A percentile compares a stretch with the other conserved stretches of the same genome.
phyloP scores from a whole-genome alignment of 176 grass and related monocot genomes.

The Puya raimondii region DNA sequence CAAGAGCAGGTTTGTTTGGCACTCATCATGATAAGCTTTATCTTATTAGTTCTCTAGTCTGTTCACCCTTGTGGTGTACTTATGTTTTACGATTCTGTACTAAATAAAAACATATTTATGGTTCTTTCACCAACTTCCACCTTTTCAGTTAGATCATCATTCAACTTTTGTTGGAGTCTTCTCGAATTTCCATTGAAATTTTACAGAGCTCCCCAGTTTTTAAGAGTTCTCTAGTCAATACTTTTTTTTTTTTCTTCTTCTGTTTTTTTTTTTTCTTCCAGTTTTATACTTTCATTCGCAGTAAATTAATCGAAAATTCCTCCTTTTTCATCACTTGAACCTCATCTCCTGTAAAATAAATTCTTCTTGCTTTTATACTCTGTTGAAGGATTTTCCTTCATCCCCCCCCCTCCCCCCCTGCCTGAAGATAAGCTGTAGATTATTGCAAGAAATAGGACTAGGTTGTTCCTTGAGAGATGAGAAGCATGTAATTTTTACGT shows the following conservation, averaged over 20 bases:
- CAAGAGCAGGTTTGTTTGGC: conserved; percentile 53
- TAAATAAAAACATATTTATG: no score
- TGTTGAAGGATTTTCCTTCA: not conserved
- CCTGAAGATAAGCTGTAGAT: no score
- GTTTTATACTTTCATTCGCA: not conserved
- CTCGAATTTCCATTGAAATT: not conserved
- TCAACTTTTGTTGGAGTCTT: not conserved
- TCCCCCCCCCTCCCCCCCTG: no score
- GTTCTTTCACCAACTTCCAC: not conserved
- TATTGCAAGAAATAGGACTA: no score
- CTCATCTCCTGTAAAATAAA: not conserved
- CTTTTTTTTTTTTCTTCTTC: not conserved
- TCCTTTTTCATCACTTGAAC: not conserved
- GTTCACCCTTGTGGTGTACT: no score
- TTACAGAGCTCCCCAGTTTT: not conserved
- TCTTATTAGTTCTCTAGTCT: not conserved
- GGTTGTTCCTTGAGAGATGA: no score
- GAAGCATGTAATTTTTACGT: not conserved
- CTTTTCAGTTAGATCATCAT: not conserved
- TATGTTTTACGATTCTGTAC: no score
- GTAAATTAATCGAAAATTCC: not conserved
- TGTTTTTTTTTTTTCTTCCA: not conserved
- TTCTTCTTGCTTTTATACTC: not conserved
- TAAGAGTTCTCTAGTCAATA: not conserved
- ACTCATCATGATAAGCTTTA: not conserved